Conservation (phyloP, 371 early-diverging fungal species). For the Entomophthora muscae region DNA sequence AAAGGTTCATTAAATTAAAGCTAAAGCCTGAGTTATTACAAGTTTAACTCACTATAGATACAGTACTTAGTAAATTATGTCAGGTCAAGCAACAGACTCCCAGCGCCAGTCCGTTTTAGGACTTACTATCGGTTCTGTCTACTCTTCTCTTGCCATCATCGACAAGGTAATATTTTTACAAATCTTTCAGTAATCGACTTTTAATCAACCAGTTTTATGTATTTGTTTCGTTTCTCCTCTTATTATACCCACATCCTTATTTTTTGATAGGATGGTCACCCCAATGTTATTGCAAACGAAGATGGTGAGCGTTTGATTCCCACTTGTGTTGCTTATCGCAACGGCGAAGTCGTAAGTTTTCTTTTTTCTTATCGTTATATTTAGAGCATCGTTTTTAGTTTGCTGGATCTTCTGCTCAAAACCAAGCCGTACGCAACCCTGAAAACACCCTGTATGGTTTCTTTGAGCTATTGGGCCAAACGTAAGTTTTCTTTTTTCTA, state of each 20-base stretch:
- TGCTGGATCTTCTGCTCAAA: constrained; percentile 81
- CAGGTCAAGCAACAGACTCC: neutral
- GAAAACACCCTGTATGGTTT: constrained; percentile 76
- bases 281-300: constrained; percentile 90
- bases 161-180: constrained; percentile 36
- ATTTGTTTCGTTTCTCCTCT: no score
- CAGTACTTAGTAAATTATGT: neutral
- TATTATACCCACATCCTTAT: no score
- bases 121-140: constrained; percentile 76
- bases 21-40: neutral
- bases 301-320: constrained; percentile 94
- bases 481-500: constrained; percentile 19
- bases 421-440: constrained; percentile 75
- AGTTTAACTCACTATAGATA: neutral
- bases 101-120: constrained; percentile 36
- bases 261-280: constrained; percentile 66
- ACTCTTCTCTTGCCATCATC: constrained; percentile 75
- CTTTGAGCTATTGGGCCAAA: constrained; percentile 64
- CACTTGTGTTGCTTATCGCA: constrained; percentile 79
- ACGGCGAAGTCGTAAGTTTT: constrained; percentile 52
- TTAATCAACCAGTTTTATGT: no score
- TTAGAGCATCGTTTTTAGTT: constrained; percentile 26
- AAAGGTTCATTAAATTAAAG: neutral
- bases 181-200: neutral
- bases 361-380: neutral